Percentiles rank a stretch among this genome's conserved stretches.
These are phyloP conservation scores for Penicillium hordei DNA, from an alignment of 2,329 filamentous ascomycete genomes.

Conservation along the genomic window DNA sequence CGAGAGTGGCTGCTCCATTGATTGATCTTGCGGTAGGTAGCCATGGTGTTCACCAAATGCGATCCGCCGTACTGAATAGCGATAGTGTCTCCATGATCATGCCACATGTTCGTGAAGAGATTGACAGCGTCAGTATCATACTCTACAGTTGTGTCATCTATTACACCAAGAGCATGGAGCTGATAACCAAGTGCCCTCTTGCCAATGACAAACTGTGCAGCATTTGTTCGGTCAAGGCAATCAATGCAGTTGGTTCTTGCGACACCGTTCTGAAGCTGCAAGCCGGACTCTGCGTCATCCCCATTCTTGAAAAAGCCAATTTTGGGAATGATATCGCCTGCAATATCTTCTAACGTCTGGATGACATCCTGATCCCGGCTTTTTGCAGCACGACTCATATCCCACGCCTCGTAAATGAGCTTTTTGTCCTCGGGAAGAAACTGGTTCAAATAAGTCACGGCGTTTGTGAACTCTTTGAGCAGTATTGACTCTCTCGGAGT, in stretches of 20 bases:
- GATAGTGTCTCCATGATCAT: slow-evolving; percentile 96
- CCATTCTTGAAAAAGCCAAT: slow-evolving; percentile 97
- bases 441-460: slow-evolving; percentile 90
- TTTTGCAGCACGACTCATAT: slow-evolving; percentile 96
- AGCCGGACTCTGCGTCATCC: slow-evolving; percentile 63
- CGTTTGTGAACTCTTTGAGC: slow-evolving; percentile 79
- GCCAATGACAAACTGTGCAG: slow-evolving; percentile 95
- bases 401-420: slow-evolving; percentile 93
- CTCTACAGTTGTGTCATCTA: slow-evolving; percentile 73
- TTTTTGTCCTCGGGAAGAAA: slow-evolving; percentile 80
- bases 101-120: slow-evolving; percentile 96
- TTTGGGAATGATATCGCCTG: slow-evolving; percentile 77
- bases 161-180: slow-evolving; percentile 84
- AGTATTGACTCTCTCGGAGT: slow-evolving; percentile 90
- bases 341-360: slow-evolving; percentile 82
- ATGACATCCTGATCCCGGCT: slow-evolving; percentile 92
- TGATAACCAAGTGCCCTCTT: slow-evolving; percentile 92
- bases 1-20: slow-evolving; percentile 97
- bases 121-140: slow-evolving; percentile 97
- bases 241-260: slow-evolving; percentile 97
- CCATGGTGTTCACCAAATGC: slow-evolving; percentile 98
- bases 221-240: slow-evolving; percentile 94
- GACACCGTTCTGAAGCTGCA: slow-evolving; percentile 82
- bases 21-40: slow-evolving; percentile 97
- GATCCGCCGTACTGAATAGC: slow-evolving; percentile 97